phyloP scores from a whole-genome alignment of 2,329 filamentous ascomycete genomes.

The Epichloe bromicola region DNA sequence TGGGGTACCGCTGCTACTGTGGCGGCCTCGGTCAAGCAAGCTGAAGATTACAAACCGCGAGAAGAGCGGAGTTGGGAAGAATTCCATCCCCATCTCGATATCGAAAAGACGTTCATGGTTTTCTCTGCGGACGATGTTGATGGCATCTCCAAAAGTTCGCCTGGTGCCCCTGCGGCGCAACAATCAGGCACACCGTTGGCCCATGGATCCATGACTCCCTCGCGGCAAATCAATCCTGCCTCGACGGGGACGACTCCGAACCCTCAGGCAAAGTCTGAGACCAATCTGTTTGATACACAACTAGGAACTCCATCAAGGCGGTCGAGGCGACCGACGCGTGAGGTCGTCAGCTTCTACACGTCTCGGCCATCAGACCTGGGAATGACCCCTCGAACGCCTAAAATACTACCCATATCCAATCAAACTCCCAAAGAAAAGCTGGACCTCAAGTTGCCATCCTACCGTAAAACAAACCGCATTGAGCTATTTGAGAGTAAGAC shows the following conservation, averaged over 20 bases:
- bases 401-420: constrained; percentile 62
- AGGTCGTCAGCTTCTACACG: constrained; percentile 40
- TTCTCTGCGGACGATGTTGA: constrained; percentile 79
- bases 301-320: constrained; percentile 22
- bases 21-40: constrained; percentile 76
- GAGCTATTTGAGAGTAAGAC: constrained; percentile 72
- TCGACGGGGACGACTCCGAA: constrained; percentile 31
- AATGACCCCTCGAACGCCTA: constrained; percentile 41
- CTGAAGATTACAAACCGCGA: constrained; percentile 90
- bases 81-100: constrained; percentile 90
- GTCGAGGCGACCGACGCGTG: constrained; percentile 33
- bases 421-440: constrained; percentile 71
- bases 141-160: constrained; percentile 39
- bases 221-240: constrained; percentile 30
- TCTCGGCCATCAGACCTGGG: constrained; percentile 31
- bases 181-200: constrained; percentile 15
- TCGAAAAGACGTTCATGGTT: constrained; percentile 65
- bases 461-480: constrained; percentile 67
- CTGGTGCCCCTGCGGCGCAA: constrained; percentile 23
- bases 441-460: constrained; percentile 63
- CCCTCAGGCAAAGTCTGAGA: constrained; percentile 19
- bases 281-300: constrained; percentile 18
- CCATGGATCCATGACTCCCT: constrained; percentile 33
- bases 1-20: constrained; percentile 84
- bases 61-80: constrained; percentile 97